Base-by-base conservation (phyloP, 176 grass and related monocot genomes). In the Cocos nucifera region DNA sequence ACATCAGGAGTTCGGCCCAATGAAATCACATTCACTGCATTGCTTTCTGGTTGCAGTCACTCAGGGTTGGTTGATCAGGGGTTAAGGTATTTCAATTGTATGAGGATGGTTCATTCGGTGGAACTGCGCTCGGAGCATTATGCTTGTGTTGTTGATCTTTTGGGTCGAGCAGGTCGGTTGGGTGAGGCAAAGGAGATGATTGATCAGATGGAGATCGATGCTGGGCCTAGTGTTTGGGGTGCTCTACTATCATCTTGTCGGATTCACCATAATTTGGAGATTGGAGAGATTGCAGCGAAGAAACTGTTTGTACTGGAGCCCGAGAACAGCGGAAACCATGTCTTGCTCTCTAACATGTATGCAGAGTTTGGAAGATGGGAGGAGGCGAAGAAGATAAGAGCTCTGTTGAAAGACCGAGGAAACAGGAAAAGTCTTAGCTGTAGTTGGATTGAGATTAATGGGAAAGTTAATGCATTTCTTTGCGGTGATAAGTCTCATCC, bases 1-100 rank as follows among this genome's bases (percentile, higher is more conserved):
- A 30, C 18, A 48, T 18, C 15, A 35, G 50, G 70, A 15, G 20
- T 73, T 63, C 19, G 49, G 17, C 70, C 70, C 1, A 59, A 73
- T 22, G 23, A 50, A 5, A 55, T 73, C 26, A 63, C 70, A 5
- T 73, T 73, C 58, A 73, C 59, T 4, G 50, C 50, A 0, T 24
- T 73, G 15, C 70, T 73, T 16, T 73, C 70, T 24, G 58, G 70
- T 18, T 73, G 70, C 58, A 73, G 70, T 49, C 70, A 73, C 15
- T 73, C 70, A 7, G 70, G 70, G 26, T 60, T 73, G 50, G 19
- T 73, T 30, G 59, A 63, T 35, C 50, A 73, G 55, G 70, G 70
- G 1, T n/a, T 72, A 15, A 50, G 23, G 16, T 72, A 72, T 8
- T 72, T 72, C n/a, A 23, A 71, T 53, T 53, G n/a, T 18, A 72